Percentiles rank a stretch among this genome's conserved stretches.
These are phyloP conservation scores for Chrysosporium keratinophilum DNA, from an alignment of 2,329 filamentous ascomycete genomes.

Conservation along the genomic window DNA sequence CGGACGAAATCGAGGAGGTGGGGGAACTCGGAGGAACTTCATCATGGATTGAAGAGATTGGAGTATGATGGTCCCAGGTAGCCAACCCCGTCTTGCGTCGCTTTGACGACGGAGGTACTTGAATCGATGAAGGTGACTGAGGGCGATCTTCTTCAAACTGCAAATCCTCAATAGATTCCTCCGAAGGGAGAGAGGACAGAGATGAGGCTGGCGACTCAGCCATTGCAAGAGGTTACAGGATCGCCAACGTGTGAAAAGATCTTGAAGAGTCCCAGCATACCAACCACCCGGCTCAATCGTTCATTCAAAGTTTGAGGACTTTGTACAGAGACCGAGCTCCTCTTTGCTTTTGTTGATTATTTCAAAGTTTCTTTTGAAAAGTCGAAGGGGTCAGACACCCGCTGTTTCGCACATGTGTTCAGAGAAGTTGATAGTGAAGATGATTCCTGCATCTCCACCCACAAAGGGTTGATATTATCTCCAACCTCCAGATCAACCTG, in stretches of 20 bases:
- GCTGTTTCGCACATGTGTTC: no score
- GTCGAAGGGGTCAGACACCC: no score
- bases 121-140: conserved; percentile 30
- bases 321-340: no score
- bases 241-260: neutral
- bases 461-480: no score
- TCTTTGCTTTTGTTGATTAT: no score
- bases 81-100: conserved; percentile 38
- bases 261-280: neutral
- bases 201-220: conserved; percentile 51
- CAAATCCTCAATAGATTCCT: conserved; percentile 51
- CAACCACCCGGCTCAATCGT: no score
- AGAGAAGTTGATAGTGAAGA: no score
- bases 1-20: conserved; percentile 69
- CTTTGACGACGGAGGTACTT: conserved; percentile 40
- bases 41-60: conserved; percentile 36
- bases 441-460: no score
- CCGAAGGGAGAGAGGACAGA: conserved; percentile 54
- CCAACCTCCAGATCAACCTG: no score
- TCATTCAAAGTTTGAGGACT: no score
- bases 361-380: no score
- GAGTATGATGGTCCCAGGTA: conserved; percentile 42
- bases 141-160: conserved; percentile 43
- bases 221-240: conserved; percentile 23
- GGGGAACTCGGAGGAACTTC: conserved; percentile 37